phyloP scores from a whole-genome alignment of 2,329 filamentous ascomycete genomes.

The Xylariaceae sp. region DNA sequence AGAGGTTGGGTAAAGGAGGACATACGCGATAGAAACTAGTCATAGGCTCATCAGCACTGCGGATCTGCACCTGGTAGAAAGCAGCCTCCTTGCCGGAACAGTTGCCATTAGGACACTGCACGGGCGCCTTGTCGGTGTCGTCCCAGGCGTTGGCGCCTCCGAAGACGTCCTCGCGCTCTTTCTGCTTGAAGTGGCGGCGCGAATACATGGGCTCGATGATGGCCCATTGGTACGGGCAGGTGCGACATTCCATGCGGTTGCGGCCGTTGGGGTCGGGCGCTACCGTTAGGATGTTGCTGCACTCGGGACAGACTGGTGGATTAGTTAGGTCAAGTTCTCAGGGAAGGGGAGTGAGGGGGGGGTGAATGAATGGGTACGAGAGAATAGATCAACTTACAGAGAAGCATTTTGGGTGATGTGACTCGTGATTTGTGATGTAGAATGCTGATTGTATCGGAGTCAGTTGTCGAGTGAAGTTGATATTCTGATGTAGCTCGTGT shows the following conservation, averaged over 20 bases:
- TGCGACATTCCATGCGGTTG: conserved; percentile 92
- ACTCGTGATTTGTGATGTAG: neutral
- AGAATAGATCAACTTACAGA: conserved; percentile 48
- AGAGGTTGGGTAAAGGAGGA: no score
- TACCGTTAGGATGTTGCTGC: conserved; percentile 79
- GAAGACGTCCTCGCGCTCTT: conserved; percentile 85
- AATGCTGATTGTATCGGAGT: neutral
- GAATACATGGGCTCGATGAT: conserved; percentile 75
- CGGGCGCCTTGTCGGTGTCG: conserved; percentile 79
- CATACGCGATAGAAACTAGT: conserved; percentile 87
- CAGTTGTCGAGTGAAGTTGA: conserved; percentile 2
- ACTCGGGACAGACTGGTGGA: conserved; percentile 67
- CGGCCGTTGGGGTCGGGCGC: conserved; percentile 50
- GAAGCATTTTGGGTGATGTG: conserved; percentile 51
- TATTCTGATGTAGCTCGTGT: no score
- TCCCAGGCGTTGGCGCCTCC: conserved; percentile 86
- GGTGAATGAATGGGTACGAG: neutral
- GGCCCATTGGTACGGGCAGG: conserved; percentile 87
- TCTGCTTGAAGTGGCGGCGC: conserved; percentile 80
- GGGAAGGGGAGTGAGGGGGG: neutral
- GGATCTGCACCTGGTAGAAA: conserved; percentile 96
- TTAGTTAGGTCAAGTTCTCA: conserved; percentile 7
- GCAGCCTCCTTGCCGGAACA: conserved; percentile 84
- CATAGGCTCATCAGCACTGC: conserved; percentile 97
- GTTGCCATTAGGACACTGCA: conserved; percentile 75